These are phyloP conservation scores for Durotheca rogersii DNA, from an alignment of 495 filamentous ascomycete species.

Conservation along the genomic window DNA sequence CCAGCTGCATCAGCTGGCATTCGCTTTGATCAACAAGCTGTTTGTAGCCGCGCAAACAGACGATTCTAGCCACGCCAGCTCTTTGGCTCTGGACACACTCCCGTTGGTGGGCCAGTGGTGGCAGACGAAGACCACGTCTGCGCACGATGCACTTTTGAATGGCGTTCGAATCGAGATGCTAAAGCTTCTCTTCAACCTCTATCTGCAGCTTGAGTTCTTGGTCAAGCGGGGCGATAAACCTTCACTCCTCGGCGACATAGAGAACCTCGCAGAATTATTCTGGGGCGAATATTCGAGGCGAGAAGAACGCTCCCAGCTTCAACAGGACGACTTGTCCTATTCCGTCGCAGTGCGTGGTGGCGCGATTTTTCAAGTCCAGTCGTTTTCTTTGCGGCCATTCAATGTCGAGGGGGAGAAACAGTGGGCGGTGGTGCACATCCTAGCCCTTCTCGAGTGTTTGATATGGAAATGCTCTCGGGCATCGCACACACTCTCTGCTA, in stretches of 20 bases:
- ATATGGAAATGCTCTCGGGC: constrained; percentile 38
- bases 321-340: constrained; percentile 72
- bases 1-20: constrained; percentile 66
- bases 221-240: constrained; percentile 30
- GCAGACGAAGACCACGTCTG: constrained; percentile 61
- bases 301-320: constrained; percentile 68
- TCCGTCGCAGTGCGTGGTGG: constrained; percentile 37
- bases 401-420: constrained; percentile 50
- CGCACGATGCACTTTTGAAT: constrained; percentile 71
- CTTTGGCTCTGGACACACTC: constrained; percentile 58
- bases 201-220: constrained; percentile 56
- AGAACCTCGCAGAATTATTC: constrained; percentile 61
- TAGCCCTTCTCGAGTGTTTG: constrained; percentile 52
- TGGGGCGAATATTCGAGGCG: constrained; percentile 72
- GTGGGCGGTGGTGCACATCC: constrained; percentile 54
- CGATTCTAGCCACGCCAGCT: constrained; percentile 60
- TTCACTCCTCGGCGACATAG: constrained; percentile 37
- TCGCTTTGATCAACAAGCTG: constrained; percentile 73
- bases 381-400: constrained; percentile 52
- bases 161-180: constrained; percentile 60
- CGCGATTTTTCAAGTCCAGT: constrained; percentile 36
- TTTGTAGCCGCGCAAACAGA: constrained; percentile 65
- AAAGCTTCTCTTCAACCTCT: constrained; percentile 66
- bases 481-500: constrained; percentile 24
- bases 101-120: constrained; percentile 73